Evolutionary conservation across 1,284 basidiomycete species (phyloP).

Genomic region (Fistulinella staudtii): DNA sequence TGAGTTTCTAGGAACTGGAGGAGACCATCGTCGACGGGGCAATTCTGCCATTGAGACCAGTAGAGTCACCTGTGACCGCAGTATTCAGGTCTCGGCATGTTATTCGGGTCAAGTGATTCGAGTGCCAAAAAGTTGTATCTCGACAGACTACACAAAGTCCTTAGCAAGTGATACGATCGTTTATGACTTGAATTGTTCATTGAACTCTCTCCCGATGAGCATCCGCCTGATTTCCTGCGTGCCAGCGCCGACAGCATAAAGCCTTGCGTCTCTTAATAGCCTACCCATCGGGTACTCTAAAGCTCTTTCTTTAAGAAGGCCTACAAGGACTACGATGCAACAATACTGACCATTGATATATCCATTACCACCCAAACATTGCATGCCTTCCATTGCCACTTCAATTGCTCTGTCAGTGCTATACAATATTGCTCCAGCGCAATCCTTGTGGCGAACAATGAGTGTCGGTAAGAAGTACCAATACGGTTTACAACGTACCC

Average conservation of each 20-base stretch:
- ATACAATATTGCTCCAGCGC: constrained; percentile 88
- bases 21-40: too few relatives aligned
- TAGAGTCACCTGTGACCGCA: too few relatives aligned
- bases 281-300: constrained; percentile 86
- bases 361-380: constrained; percentile 89
- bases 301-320: constrained; percentile 1
- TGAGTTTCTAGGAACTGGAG: too few relatives aligned
- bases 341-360: constrained; percentile 76
- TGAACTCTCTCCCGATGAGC: constrained; percentile 89
- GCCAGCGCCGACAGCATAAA: constrained; percentile 90
- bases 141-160: neutral
- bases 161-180: neutral
- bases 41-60: too few relatives aligned
- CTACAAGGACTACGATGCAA: neutral
- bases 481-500: constrained; percentile 46
- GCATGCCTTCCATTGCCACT: constrained; percentile 88
- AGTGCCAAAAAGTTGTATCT: too few relatives aligned
- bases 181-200: constrained; percentile 54
- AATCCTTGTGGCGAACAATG: constrained; percentile 56
- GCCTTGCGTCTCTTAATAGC: constrained; percentile 76
- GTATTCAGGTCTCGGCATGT: too few relatives aligned
- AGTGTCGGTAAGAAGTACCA: constrained; percentile 4
- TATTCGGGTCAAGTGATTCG: too few relatives aligned
- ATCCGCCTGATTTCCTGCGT: constrained; percentile 90
- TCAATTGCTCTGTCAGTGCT: constrained; percentile 88